These are phyloP conservation scores for Pisolithus microcarpus DNA, from an alignment of 768 basidiomycete genomes.

Conservation along the genomic window DNA sequence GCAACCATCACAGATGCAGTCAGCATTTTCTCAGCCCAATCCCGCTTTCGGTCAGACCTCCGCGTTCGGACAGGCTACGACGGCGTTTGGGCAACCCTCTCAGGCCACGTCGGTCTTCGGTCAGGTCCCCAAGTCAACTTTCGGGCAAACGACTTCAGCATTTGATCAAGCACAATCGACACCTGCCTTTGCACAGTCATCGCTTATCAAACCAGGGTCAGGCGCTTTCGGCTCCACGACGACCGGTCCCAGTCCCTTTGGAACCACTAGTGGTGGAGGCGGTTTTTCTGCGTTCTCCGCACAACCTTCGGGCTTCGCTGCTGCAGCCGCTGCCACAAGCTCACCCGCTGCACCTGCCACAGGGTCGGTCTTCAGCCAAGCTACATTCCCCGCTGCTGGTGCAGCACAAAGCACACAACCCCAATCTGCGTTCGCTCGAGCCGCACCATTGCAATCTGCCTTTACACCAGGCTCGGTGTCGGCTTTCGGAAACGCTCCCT, in stretches of 20 bases:
- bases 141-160: slow-evolving; percentile 26
- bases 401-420: slow-evolving; percentile 3
- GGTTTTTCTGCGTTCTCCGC: slow-evolving; percentile 49
- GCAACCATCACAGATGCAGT: slow-evolving; percentile 24
- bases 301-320: slow-evolving; percentile 37
- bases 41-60: slow-evolving; percentile 25
- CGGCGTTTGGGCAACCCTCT: slow-evolving; percentile 29
- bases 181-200: slow-evolving; percentile 32
- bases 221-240: slow-evolving; percentile 45
- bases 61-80: slow-evolving; percentile 21
- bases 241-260: slow-evolving; percentile 29
- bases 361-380: slow-evolving; percentile 9
- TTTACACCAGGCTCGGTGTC: slow-evolving; percentile 22
- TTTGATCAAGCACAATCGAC: slow-evolving; percentile 29
- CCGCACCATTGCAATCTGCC: slow-evolving; percentile 9
- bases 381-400: slow-evolving; percentile 13
- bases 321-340: not conserved
- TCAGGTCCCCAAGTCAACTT: slow-evolving; percentile 19
- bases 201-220: slow-evolving; percentile 42
- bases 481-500: slow-evolving; percentile 13
- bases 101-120: slow-evolving; percentile 27
- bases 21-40: slow-evolving; percentile 23
- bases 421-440: slow-evolving; percentile 13
- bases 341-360: not conserved
- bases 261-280: slow-evolving; percentile 25